These are phyloP conservation scores for Prototheca wickerhamii DNA, from an alignment of 163 green algal species.

Conservation along the genomic window DNA sequence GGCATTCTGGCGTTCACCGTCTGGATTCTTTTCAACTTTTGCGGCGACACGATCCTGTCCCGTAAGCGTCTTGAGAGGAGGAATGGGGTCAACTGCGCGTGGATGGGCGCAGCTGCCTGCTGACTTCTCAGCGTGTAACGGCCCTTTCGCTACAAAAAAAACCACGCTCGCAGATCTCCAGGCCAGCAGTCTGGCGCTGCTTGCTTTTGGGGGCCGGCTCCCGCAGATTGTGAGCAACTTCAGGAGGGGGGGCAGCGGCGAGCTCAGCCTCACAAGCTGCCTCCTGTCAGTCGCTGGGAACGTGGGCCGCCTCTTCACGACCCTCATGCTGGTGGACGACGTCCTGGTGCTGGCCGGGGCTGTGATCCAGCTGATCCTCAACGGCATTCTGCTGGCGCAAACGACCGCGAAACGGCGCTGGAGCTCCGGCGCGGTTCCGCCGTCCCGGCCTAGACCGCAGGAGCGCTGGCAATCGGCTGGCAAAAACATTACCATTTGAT, in stretches of 20 bases:
- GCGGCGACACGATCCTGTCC: too few species aligned
- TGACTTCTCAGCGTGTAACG: background rate
- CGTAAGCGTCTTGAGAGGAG: too few species aligned
- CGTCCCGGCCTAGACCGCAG: background rate
- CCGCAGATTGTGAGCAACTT: conserved; percentile 76
- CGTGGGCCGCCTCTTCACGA: conserved; percentile 63
- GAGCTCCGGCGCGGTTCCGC: background rate
- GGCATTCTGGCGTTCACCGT: too few species aligned
- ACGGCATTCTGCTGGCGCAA: conserved; percentile 33
- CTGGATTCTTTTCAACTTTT: too few species aligned
- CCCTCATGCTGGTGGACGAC: conserved; percentile 50
- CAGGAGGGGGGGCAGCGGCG: conserved; percentile 51
- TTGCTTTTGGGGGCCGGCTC: conserved; percentile 53
- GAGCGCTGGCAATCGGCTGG: background rate
- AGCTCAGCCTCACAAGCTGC: conserved; percentile 62
- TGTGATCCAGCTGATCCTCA: conserved; percentile 30
- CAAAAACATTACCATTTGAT: too few species aligned
- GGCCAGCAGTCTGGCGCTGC: conserved; percentile 13
- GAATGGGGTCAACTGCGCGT: background rate
- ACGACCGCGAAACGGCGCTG: conserved; percentile 9
- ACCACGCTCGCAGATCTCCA: conserved; percentile 6
- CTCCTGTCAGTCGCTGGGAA: conserved; percentile 62
- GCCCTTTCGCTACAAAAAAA: background rate
- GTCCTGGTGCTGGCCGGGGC: conserved; percentile 33
- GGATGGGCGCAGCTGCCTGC: background rate